Base-by-base conservation (phyloP, 2,329 filamentous ascomycete species). In the Hypoxylon sp. region DNA sequence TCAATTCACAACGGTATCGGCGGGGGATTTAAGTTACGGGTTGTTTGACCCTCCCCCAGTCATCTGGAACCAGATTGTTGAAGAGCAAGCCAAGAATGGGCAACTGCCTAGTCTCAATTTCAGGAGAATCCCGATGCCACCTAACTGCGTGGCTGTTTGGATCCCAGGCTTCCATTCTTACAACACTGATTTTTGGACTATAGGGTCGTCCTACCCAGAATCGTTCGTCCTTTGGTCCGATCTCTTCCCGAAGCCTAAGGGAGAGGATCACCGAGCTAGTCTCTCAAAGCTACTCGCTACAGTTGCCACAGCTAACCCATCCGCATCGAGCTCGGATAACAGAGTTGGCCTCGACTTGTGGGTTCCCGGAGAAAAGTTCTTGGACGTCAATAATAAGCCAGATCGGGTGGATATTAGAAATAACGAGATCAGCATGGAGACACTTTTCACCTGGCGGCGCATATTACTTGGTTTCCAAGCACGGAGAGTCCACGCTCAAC, bases 291-390 rank as follows among this genome's bases (percentile, higher is more conserved):
- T 72, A n/a, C 17, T 65, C 10, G n/a, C 26, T 3, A 50, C 24
- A 13, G 51, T 66, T 4, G 14, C 22, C 8, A 47, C 13, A 13
- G n/a, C 19, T 10, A 44, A 59, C 35, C 47, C 26, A 14, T n/a
- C 10, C 10, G 8, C 47, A 31, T 4, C 31, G 5, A 33, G 11
- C 1, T 9, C 22, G 8, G n/a, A 14, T 3, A 31, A 65, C 6
- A 67, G 48, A 17, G 44, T 17, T 8, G 68, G 67, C 11, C 9
- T 76, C 29, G 69, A 76, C 1, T 29, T 74, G 31, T 76, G 74
- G 74, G 54, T 67, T 24, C 61, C 69, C 1, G 68, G 59, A 17
- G 44, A 66, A 1, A 29, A 58, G 4, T 75, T 73, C 58, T 61
- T 69, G 44, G n/a, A 70, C 14, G 4, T 55, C 22, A 5, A 5